Percentiles rank a stretch among this genome's conserved stretches.
Conservation (phyloP, 495 filamentous ascomycete genomes). For the Darksidea phi region DNA sequence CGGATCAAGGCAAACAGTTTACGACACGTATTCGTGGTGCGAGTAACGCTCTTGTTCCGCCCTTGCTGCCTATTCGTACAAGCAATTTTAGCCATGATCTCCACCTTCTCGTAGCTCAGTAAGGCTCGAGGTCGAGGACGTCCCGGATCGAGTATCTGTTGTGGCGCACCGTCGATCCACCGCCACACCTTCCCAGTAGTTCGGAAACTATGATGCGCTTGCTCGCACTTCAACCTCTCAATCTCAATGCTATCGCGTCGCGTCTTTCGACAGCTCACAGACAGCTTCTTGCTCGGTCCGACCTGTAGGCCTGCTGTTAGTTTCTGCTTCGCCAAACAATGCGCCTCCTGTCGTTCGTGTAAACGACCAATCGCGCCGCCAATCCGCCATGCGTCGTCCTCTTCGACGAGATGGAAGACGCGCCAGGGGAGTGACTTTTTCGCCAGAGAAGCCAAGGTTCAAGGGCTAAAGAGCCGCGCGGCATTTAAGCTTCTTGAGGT, state of each 20-base stretch:
- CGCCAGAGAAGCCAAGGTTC: conserved; percentile 67
- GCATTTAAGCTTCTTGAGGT: conserved; percentile 90
- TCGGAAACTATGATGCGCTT: conserved; percentile 13
- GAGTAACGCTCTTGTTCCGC: too few relatives aligned
- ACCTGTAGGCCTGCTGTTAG: neutral
- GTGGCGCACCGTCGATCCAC: conserved; percentile 12
- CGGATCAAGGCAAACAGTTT: too few relatives aligned
- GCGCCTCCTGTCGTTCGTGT: neutral
- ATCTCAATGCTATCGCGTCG: conserved; percentile 38
- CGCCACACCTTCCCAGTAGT: conserved; percentile 24
- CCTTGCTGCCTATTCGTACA: too few relatives aligned
- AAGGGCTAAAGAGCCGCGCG: conserved; percentile 80
- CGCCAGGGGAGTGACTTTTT: conserved; percentile 72
- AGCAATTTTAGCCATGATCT: too few relatives aligned
- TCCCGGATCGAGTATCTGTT: neutral
- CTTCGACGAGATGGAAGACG: conserved; percentile 75
- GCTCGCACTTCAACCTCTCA: neutral
- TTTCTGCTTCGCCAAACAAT: conserved; percentile 15
- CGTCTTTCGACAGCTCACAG: conserved; percentile 34
- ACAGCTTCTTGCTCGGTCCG: conserved; percentile 28
- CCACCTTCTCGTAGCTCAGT: neutral
- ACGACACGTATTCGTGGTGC: too few relatives aligned
- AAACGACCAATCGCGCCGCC: neutral
- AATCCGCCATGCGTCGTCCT: conserved; percentile 50
- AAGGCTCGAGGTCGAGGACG: neutral